A percentile compares a stretch with the other conserved stretches of the same genome.
Evolutionary conservation across 2,329 filamentous ascomycete genomes (phyloP).

Genomic region (Paraconiothyrium brasiliense): DNA sequence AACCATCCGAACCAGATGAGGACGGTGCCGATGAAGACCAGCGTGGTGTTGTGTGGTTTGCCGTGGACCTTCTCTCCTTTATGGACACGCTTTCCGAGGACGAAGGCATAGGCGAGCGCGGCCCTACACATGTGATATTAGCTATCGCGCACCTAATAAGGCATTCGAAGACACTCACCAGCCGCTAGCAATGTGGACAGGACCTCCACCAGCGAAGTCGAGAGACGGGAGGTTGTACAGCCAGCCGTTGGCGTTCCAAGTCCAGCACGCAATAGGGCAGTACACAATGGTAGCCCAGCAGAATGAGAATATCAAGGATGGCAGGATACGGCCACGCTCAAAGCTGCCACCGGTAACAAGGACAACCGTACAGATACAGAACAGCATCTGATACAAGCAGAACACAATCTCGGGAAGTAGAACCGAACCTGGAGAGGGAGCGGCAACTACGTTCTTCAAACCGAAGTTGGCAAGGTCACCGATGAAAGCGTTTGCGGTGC

Average conservation of each 20-base stretch:
- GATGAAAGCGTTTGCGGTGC: slow-evolving; percentile 69
- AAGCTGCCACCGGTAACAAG: slow-evolving; percentile 73
- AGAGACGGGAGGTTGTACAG: slow-evolving; percentile 67
- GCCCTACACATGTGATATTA: slow-evolving; percentile 29
- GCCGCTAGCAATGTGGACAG: slow-evolving; percentile 71
- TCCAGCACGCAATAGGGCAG: slow-evolving; percentile 71
- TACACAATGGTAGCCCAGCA: slow-evolving; percentile 73
- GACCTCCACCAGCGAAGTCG: slow-evolving; percentile 70
- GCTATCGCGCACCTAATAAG: no score
- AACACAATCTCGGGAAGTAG: slow-evolving; percentile 72
- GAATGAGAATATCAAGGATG: slow-evolving; percentile 70
- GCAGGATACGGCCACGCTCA: slow-evolving; percentile 70
- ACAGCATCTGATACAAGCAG: slow-evolving; percentile 72
- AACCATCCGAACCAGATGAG: slow-evolving; percentile 73
- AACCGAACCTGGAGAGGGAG: slow-evolving; percentile 66
- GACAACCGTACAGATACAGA: slow-evolving; percentile 69
- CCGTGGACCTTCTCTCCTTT: slow-evolving; percentile 59
- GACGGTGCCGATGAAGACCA: slow-evolving; percentile 71
- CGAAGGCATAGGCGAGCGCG: slow-evolving; percentile 71
- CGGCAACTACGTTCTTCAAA: slow-evolving; percentile 67
- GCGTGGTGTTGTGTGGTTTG: slow-evolving; percentile 70
- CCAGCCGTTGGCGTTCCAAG: slow-evolving; percentile 74
- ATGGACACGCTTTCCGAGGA: slow-evolving; percentile 67
- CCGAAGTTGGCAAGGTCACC: slow-evolving; percentile 70
- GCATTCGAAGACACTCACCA: slow-evolving; percentile 50